Conservation (phyloP, 805 yeast genomes). For the Sugiyamaella boreocaroliniensis region DNA sequence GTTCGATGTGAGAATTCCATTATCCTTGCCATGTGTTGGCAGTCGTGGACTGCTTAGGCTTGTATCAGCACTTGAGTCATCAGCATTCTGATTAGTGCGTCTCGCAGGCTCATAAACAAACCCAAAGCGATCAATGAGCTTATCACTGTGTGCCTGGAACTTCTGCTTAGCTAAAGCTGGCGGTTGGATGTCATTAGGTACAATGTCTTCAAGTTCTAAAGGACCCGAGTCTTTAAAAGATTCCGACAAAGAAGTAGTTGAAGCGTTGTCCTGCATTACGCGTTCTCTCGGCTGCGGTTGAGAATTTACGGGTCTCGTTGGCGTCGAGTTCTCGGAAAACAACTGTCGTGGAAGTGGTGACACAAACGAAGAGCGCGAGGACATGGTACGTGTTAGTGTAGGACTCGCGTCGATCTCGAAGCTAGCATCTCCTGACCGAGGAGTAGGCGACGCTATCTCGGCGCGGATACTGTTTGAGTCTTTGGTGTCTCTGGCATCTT, state of each 20-base stretch:
- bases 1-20: background rate
- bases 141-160: slow-evolving; percentile 9
- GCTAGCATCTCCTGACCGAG: background rate
- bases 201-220: slow-evolving; percentile 38
- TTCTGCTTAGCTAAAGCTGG: slow-evolving; percentile 26
- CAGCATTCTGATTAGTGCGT: background rate
- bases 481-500: too few relatives aligned
- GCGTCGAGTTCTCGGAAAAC: background rate
- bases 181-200: slow-evolving; percentile 29
- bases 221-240: slow-evolving; percentile 28
- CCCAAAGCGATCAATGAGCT: slow-evolving; percentile 44
- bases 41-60: background rate
- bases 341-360: background rate
- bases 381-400: background rate
- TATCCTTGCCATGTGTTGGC: background rate
- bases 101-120: slow-evolving; percentile 34
- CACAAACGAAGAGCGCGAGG: background rate
- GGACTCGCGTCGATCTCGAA: background rate
- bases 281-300: background rate
- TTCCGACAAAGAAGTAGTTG: background rate
- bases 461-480: too few relatives aligned
- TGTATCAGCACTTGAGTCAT: background rate
- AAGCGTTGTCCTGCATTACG: background rate
- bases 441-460: background rate
- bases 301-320: background rate